phyloP scores from a whole-genome alignment of 2,329 filamentous ascomycete genomes.

The Aspergillus hortae region DNA sequence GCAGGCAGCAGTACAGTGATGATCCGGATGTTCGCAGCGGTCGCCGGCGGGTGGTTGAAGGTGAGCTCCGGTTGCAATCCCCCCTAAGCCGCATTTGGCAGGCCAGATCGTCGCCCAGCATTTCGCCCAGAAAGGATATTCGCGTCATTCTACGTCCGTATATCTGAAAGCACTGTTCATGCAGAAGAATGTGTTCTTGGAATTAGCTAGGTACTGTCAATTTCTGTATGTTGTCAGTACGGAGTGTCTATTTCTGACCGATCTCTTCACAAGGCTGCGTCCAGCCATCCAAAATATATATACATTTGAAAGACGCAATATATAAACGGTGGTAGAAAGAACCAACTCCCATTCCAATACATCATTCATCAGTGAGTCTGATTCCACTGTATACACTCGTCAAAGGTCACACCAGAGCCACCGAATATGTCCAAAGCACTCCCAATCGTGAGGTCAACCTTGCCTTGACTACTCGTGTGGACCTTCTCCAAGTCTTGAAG shows the following conservation, averaged over 20 bases:
- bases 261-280: background rate
- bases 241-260: background rate
- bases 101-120: background rate
- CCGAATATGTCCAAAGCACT: slow-evolving; percentile 96
- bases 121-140: background rate
- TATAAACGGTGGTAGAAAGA: too few relatives aligned
- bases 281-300: background rate
- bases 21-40: slow-evolving; percentile 2
- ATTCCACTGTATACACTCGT: slow-evolving; percentile 90
- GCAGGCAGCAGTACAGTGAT: background rate
- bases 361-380: slow-evolving; percentile 29
- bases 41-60: background rate
- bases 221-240: too few relatives aligned
- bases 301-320: background rate
- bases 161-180: background rate
- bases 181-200: background rate
- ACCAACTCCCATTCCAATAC: too few relatives aligned
- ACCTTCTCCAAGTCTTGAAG: slow-evolving; percentile 81
- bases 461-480: slow-evolving; percentile 70
- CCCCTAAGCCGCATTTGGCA: slow-evolving; percentile 16
- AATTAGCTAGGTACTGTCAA: background rate
- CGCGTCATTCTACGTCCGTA: background rate
- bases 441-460: slow-evolving; percentile 90
- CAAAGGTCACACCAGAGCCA: slow-evolving; percentile 78
- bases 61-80: slow-evolving; percentile 2